Evolutionary conservation across 768 basidiomycete species (phyloP).

Genomic region (Pleurotus djamor): DNA sequence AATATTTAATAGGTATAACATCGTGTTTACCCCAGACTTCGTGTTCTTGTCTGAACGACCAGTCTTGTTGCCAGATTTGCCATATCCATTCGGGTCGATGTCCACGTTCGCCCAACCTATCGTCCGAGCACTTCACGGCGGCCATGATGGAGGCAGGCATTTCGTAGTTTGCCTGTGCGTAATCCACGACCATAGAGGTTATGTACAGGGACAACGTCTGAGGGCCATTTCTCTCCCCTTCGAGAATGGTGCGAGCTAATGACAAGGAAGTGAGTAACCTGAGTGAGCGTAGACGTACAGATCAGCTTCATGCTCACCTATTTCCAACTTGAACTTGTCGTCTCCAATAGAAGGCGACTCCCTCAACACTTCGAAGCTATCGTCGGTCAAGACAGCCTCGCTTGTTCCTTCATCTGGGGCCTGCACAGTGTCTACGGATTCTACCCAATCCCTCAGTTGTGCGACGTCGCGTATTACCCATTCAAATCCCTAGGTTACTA

Average conservation of each 20-base stretch:
- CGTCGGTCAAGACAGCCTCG: constrained; percentile 24
- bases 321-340: constrained; percentile 70
- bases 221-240: constrained; percentile 24
- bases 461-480: constrained; percentile 63
- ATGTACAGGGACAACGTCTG: constrained; percentile 60
- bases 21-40: constrained; percentile 68
- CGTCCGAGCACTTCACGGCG: constrained; percentile 66
- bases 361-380: constrained; percentile 59
- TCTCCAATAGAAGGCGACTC: constrained; percentile 69
- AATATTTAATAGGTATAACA: not conserved
- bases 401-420: constrained; percentile 17
- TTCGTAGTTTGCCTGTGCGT: constrained; percentile 56
- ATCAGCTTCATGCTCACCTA: constrained; percentile 35
- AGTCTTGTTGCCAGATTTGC: constrained; percentile 71
- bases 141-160: constrained; percentile 67
- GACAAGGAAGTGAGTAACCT: not conserved
- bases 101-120: constrained; percentile 57
- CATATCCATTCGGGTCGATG: constrained; percentile 72
- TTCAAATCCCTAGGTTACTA: constrained; percentile 58
- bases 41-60: constrained; percentile 65
- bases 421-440: constrained; percentile 28
- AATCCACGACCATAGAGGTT: constrained; percentile 64
- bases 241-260: constrained; percentile 18
- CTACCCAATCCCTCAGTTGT: constrained; percentile 57
- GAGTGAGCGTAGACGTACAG: not conserved